Base-by-base conservation (phyloP, 306 rosid genomes). In the Fragaria vesca region DNA sequence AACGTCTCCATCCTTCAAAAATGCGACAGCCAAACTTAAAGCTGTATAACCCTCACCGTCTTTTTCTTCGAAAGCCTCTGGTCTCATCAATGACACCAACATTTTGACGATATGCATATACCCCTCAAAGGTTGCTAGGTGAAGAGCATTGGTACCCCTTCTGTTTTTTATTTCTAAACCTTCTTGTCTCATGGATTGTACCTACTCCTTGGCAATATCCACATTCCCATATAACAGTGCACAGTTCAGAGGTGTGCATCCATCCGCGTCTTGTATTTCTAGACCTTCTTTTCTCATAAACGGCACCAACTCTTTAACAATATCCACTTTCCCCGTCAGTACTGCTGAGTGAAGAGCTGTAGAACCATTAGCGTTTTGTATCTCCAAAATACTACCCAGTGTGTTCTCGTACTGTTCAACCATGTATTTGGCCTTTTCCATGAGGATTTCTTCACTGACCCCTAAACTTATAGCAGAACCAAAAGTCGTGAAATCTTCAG, bases 91-190 rank as follows among this genome's bases (percentile, higher is more conserved):
- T 1, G 38, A 0, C 32, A 34, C 1, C 66, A 52, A 12, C 34
- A 30, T 18, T 34, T 10, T 20, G 32, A 13, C 74, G 1, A 70
- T 5, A 26, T 24, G 0, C 4, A 26, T 2, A 0, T 26, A 3
- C 13, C 12, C 5, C 0, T 0, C 0, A 0, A 0, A 0, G 7
- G 6, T 8, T 15, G 74, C 74, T 0, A 0, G 0, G 24, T 13
- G 57, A 46, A 70, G 12, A 12, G 26, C 47, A 9, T 34, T 70
- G 20, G 0, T 0, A 0, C 40, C 57, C 0, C 0, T 0, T 1
- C 4, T 6, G 8, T 18, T 15, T 18, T 5, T 17, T 20, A 18
- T 0, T 15, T 52, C 60, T 8, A 52, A 18, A 52, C 60, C 60
- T 52, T 15, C 60, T 6, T 54, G 60, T 20, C 24, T 54, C 60